Base-by-base conservation (phyloP, 805 yeast species). In the Osmozyma mogii region DNA sequence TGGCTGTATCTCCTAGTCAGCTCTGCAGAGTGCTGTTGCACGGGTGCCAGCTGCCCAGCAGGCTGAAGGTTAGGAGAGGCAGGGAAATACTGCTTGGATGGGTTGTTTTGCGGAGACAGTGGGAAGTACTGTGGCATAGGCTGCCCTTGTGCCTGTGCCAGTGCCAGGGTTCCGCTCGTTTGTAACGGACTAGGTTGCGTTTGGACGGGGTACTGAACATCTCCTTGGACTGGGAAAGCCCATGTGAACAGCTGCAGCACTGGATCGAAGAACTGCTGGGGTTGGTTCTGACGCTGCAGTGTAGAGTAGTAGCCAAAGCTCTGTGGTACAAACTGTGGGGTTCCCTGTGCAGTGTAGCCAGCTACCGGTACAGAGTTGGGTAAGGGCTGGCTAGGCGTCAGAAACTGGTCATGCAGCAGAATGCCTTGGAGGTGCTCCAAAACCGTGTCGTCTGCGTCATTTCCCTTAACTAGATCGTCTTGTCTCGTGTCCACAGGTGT, bases 231-330 rank as follows among this genome's bases (percentile, higher is more conserved):
- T n/a, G n/a, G n/a, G n/a, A n/a, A n/a, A n/a, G n/a, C n/a, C n/a
- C n/a, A n/a, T n/a, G n/a, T n/a, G 33, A 56, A 61, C 35, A 61
- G 68, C 41, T 62, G 68, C 45, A 57, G 65, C 5, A 59, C 58
- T 1, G 68, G 68, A 34, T 62, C 68, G 39, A 60, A 63, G 32
- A 57, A 59, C 35, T 57, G 65, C 37, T 59, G 68, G 4, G 61
- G 55, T 34, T 50, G 63, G 35, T 37, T 55, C 22, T 44, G 37
- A 7, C 36, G 41, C 31, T 41, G 49, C 10, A n/a, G n/a, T n/a
- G n/a, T n/a, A n/a, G n/a, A n/a, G n/a, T n/a, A n/a, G n/a, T n/a
- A n/a, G n/a, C n/a, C n/a, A n/a, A n/a, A n/a, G n/a, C n/a, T n/a
- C n/a, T n/a, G 38, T 16, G 38, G 39, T 13, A 34, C 36, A 20